Conservation (phyloP, 1,284 basidiomycete species). For the Cutaneotrichosporon curvatum region DNA sequence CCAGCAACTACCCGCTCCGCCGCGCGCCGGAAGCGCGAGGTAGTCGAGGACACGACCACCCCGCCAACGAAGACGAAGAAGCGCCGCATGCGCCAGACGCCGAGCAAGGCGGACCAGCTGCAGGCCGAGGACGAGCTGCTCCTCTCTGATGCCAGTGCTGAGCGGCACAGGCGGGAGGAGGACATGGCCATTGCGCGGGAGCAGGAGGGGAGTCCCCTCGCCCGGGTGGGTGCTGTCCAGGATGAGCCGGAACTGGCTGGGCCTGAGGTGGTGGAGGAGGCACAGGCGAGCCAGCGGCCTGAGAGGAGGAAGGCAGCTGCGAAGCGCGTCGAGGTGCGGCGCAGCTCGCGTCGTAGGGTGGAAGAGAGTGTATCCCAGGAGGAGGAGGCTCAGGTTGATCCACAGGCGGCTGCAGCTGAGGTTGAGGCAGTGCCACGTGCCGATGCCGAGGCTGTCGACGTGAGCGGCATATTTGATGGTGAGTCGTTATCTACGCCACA, state of each 20-base stretch:
- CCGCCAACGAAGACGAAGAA: background rate
- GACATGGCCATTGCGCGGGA: background rate
- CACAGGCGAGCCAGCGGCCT: no score
- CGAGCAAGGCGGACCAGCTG: background rate
- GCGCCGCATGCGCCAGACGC: constrained; percentile 1
- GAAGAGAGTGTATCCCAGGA: no score
- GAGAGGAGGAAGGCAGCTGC: no score
- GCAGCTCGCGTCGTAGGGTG: no score
- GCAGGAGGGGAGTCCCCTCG: background rate
- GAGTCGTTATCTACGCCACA: background rate
- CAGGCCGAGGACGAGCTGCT: background rate
- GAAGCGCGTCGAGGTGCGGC: no score
- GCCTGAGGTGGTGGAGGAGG: no score
- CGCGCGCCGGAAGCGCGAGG: constrained; percentile 9
- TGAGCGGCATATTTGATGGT: constrained; percentile 9
- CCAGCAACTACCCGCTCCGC: constrained; percentile 6
- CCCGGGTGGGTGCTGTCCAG: no score
- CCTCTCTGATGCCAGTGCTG: background rate
- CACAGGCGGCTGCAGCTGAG: no score
- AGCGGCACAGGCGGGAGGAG: constrained; percentile 16
- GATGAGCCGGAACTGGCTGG: no score
- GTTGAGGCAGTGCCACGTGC: no score
- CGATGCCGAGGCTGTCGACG: no score
- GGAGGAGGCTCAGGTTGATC: background rate
- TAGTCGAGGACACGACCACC: background rate